Conservation (phyloP, 2,329 filamentous ascomycete species). For the Stylonectria norvegica region DNA sequence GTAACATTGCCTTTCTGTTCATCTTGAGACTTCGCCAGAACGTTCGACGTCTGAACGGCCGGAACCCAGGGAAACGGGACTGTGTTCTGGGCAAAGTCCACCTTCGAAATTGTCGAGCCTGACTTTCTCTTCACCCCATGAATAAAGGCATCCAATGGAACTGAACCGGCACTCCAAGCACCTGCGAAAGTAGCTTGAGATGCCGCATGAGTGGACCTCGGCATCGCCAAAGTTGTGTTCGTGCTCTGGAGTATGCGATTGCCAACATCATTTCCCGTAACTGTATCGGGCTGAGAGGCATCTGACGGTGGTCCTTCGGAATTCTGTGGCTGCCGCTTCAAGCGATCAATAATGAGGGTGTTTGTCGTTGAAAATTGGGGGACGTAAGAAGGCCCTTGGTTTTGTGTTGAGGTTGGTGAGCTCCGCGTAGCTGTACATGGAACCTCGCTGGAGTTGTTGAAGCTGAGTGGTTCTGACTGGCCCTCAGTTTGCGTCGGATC, state of each 20-base stretch:
- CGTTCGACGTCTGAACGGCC: slow-evolving; percentile 1
- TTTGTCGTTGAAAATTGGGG: slow-evolving; percentile 30
- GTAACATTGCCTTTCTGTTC: too few species aligned
- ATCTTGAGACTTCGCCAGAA: slow-evolving; percentile 1
- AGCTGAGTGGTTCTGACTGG: too few species aligned
- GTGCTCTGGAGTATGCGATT: slow-evolving; percentile 1
- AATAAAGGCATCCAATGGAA: slow-evolving; percentile 4
- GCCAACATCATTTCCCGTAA: neutral
- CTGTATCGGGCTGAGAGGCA: neutral
- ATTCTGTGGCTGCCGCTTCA: too few species aligned
- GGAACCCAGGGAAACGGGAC: slow-evolving; percentile 26
- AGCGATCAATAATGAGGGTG: slow-evolving; percentile 27
- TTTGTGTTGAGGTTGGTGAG: neutral
- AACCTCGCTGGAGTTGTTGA: neutral
- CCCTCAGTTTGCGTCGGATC: too few species aligned
- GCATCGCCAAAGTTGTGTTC: slow-evolving; percentile 15
- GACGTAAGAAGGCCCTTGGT: slow-evolving; percentile 22
- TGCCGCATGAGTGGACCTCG: slow-evolving; percentile 2
- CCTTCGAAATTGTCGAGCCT: slow-evolving; percentile 9
- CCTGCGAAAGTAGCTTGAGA: slow-evolving; percentile 6
- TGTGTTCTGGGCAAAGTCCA: slow-evolving; percentile 34
- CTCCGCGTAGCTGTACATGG: neutral
- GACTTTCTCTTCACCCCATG: slow-evolving; percentile 30
- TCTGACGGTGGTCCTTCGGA: too few species aligned
- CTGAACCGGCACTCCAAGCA: slow-evolving; percentile 1